These are phyloP conservation scores for Calonectria fujianensis DNA, from an alignment of 2,329 filamentous ascomycete species.

Conservation along the genomic window DNA sequence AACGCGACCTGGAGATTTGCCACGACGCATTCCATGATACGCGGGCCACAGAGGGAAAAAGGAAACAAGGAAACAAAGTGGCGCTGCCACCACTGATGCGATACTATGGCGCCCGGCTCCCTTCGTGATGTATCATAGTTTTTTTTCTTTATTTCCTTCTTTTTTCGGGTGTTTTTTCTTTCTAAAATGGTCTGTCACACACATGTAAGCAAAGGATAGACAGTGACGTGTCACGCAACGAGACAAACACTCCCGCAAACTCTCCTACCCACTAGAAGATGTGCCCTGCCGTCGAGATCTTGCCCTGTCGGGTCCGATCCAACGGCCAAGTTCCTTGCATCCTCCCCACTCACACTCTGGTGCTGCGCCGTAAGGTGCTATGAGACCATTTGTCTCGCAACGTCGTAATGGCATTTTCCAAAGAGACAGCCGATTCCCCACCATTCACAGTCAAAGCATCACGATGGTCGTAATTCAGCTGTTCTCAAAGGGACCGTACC, in stretches of 20 bases:
- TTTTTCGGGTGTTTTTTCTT: neutral
- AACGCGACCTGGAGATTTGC: neutral
- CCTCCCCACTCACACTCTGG: constrained; percentile 30
- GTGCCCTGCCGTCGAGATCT: constrained; percentile 36
- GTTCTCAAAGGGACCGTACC: constrained; percentile 28
- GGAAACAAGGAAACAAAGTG: constrained; percentile 1
- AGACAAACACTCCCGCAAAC: constrained; percentile 23
- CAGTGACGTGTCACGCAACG: constrained; percentile 46
- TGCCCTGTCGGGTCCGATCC: constrained; percentile 41
- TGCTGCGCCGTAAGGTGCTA: constrained; percentile 39
- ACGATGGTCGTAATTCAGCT: constrained; percentile 40
- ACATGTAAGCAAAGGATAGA: constrained; percentile 16
- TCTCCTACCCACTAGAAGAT: constrained; percentile 26
- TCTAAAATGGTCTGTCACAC: constrained; percentile 43
- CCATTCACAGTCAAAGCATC: constrained; percentile 39
- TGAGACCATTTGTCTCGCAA: constrained; percentile 44
- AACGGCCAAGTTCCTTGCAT: constrained; percentile 44
- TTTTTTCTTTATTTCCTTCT: constrained; percentile 3
- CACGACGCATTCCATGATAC: neutral
- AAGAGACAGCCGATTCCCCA: constrained; percentile 51
- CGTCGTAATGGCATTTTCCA: constrained; percentile 15
- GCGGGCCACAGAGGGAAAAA: constrained; percentile 11
- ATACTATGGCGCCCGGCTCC: constrained; percentile 2
- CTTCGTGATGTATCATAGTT: constrained; percentile 30
- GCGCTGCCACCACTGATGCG: neutral